Conservation (phyloP, 306 rosid species). For the Acacia crassicarpa region DNA sequence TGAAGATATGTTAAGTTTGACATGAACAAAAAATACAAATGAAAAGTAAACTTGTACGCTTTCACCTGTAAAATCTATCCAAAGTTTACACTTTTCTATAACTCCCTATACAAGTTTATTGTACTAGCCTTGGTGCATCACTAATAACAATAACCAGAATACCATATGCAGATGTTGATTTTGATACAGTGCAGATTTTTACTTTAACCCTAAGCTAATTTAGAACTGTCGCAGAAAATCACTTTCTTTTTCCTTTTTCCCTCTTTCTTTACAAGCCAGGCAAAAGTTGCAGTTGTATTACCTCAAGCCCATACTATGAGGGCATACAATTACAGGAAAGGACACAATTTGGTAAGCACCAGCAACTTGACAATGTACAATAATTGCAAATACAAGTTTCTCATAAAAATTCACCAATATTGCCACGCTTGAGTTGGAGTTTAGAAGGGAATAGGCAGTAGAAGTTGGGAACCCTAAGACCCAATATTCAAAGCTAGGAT, state of each 20-base stretch:
- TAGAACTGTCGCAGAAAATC: neutral
- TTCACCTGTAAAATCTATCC: neutral
- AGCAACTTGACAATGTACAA: neutral
- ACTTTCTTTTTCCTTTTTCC: neutral
- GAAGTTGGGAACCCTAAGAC: slow-evolving; percentile 1
- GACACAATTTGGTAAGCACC: neutral
- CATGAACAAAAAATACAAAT: neutral
- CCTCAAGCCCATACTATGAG: neutral
- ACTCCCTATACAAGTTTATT: neutral
- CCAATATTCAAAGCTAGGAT: no score
- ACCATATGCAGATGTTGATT: neutral
- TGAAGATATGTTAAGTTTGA: neutral
- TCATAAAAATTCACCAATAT: neutral
- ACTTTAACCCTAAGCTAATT: neutral
- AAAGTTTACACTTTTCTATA: neutral
- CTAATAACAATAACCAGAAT: neutral
- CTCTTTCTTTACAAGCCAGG: neutral
- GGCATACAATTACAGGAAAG: neutral
- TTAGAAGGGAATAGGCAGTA: neutral
- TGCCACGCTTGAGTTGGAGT: neutral
- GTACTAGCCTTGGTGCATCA: neutral
- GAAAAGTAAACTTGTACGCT: no score
- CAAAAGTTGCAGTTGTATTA: neutral
- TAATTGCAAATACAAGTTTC: neutral
- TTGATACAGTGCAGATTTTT: neutral